A percentile compares a stretch with the other conserved stretches of the same genome.
Evolutionary conservation across 768 basidiomycete species (phyloP).

Genomic region (Cystofilobasidium capitatum): DNA sequence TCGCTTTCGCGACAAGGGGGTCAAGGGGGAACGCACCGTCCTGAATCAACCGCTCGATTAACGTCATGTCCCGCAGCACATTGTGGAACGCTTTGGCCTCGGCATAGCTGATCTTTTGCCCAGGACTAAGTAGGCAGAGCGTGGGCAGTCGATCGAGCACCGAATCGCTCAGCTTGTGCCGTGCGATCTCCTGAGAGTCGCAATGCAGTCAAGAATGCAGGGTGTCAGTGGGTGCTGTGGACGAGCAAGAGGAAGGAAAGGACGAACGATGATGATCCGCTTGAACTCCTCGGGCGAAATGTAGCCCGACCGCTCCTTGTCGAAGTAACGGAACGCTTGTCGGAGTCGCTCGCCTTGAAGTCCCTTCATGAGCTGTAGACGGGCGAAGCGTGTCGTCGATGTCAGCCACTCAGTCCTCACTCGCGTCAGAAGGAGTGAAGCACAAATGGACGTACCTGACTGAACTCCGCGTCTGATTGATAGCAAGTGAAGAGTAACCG

Average conservation of each 20-base stretch:
- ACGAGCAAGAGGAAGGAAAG: not conserved
- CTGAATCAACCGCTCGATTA: constrained; percentile 66
- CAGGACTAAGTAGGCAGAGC: constrained; percentile 76
- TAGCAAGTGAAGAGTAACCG: too few species aligned
- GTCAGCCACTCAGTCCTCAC: not conserved
- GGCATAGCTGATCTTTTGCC: constrained; percentile 85
- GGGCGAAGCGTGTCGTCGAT: not conserved
- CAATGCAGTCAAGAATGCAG: not conserved
- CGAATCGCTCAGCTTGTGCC: constrained; percentile 90
- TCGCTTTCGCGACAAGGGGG: not conserved
- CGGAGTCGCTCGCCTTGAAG: constrained; percentile 94
- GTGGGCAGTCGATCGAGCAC: constrained; percentile 89
- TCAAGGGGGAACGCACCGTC: constrained; percentile 9
- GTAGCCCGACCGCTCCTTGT: constrained; percentile 82
- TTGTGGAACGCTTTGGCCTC: constrained; percentile 97
- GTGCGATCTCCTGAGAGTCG: constrained; percentile 73
- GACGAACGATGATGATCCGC: constrained; percentile 75
- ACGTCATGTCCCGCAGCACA: constrained; percentile 86
- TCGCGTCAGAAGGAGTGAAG: not conserved
- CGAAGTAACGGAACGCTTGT: constrained; percentile 88
- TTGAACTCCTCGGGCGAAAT: constrained; percentile 91
- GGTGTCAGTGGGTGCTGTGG: not conserved
- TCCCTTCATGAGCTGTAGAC: constrained; percentile 96
- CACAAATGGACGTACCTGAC: constrained; percentile 36
- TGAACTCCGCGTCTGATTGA: constrained; percentile 95